Conservation (phyloP, 169 alveolate species). For the Neospora caninum region DNA sequence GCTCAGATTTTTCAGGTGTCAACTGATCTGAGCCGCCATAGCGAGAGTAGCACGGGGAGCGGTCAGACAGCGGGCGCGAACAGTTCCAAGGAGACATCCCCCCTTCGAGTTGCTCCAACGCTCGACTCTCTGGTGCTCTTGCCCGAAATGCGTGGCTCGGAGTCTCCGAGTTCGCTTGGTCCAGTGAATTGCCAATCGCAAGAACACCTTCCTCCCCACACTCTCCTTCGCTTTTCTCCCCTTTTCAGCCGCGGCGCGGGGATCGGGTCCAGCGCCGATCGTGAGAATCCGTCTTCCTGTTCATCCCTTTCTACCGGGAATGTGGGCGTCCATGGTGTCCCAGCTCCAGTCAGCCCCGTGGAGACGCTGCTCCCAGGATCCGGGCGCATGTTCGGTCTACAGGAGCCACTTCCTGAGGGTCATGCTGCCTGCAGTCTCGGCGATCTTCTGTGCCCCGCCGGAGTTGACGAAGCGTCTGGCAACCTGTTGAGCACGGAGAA, state of each 20-base stretch:
- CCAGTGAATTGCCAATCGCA: neutral
- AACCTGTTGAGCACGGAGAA: neutral
- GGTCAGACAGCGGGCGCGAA: neutral
- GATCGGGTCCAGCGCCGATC: neutral
- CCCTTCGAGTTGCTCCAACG: too few relatives aligned
- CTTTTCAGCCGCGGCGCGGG: neutral
- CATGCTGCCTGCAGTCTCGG: neutral
- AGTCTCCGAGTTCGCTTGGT: neutral
- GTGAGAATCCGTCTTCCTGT: neutral
- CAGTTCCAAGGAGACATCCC: neutral
- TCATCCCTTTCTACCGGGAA: neutral
- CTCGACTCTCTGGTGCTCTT: neutral
- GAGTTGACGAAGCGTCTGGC: neutral
- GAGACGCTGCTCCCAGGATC: neutral
- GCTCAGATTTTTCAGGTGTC: neutral
- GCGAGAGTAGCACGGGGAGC: neutral
- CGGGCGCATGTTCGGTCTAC: neutral
- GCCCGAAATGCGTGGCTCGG: neutral
- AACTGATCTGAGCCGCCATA: neutral
- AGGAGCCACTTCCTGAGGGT: neutral
- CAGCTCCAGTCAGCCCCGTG: neutral
- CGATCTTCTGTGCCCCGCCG: neutral
- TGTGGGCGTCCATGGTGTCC: neutral
- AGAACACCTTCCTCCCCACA: neutral
- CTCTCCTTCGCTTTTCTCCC: neutral